Evolutionary conservation across 2,329 filamentous ascomycete species (phyloP).

Genomic region (Aspergillus sp.): DNA sequence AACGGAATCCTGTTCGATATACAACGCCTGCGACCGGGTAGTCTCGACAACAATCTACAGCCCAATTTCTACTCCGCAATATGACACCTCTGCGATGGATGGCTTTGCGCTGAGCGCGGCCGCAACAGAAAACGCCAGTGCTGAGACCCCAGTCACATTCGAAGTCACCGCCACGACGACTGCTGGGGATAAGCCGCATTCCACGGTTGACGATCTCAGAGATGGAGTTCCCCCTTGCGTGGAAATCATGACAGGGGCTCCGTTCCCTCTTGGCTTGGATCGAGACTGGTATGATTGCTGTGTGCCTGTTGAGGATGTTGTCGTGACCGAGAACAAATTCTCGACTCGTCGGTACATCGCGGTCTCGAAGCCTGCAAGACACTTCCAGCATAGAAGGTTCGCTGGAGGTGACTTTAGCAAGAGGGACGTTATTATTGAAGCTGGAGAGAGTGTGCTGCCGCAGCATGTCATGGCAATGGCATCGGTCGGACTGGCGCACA

Average conservation of each 20-base stretch:
- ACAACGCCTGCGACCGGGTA: slow-evolving; percentile 1
- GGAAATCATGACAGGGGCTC: slow-evolving; percentile 33
- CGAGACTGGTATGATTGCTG: slow-evolving; percentile 17
- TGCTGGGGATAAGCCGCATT: slow-evolving; percentile 17
- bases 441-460: slow-evolving; percentile 14
- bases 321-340: not conserved
- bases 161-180: slow-evolving; percentile 18
- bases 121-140: slow-evolving; percentile 18
- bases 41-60: not conserved
- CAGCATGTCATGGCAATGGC: slow-evolving; percentile 26
- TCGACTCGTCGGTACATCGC: slow-evolving; percentile 9
- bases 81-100: slow-evolving; percentile 33
- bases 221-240: slow-evolving; percentile 19
- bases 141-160: slow-evolving; percentile 18
- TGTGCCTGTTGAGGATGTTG: slow-evolving; percentile 21
- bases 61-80: slow-evolving; percentile 19
- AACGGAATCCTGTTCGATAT: not conserved
- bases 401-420: slow-evolving; percentile 22
- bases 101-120: slow-evolving; percentile 27
- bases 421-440: slow-evolving; percentile 16
- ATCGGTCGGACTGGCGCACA: slow-evolving; percentile 15
- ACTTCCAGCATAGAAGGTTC: slow-evolving; percentile 19
- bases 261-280: slow-evolving; percentile 21
- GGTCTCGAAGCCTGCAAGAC: slow-evolving; percentile 16
- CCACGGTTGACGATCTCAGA: not conserved